A percentile compares a stretch with the other conserved stretches of the same genome.
These are phyloP conservation scores for Onygenales sp. DNA, from an alignment of 2,329 filamentous ascomycete genomes.

Conservation along the genomic window DNA sequence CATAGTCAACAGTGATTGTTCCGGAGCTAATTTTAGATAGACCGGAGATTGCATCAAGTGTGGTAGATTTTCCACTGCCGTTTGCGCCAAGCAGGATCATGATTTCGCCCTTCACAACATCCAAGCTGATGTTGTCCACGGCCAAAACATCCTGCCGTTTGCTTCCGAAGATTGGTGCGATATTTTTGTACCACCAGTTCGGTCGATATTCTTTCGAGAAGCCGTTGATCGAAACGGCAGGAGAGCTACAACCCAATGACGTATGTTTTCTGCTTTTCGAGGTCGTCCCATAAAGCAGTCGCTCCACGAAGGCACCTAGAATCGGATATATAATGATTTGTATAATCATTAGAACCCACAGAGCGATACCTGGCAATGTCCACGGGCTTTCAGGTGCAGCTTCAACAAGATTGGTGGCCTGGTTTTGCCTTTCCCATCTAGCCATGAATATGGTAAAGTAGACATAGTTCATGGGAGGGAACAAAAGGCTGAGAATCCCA, in stretches of 20 bases:
- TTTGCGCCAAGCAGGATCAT: slow-evolving; percentile 81
- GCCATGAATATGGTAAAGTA: slow-evolving; percentile 70
- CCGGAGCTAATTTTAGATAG: slow-evolving; percentile 68
- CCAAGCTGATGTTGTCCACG: slow-evolving; percentile 63
- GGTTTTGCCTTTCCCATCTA: slow-evolving; percentile 58
- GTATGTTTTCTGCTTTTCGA: slow-evolving; percentile 46
- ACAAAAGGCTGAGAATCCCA: slow-evolving; percentile 62
- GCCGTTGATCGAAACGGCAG: slow-evolving; percentile 58
- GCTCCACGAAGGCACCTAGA: slow-evolving; percentile 65
- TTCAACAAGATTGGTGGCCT: slow-evolving; percentile 51
- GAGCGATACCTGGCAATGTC: slow-evolving; percentile 59
- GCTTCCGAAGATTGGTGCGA: slow-evolving; percentile 38
- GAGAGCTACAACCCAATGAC: slow-evolving; percentile 20
- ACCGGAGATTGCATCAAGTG: slow-evolving; percentile 77
- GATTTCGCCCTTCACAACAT: slow-evolving; percentile 69
- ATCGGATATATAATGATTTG: slow-evolving; percentile 73
- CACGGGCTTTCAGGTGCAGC: slow-evolving; percentile 58
- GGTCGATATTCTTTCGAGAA: slow-evolving; percentile 75
- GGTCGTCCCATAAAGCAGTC: slow-evolving; percentile 64
- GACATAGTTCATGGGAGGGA: slow-evolving; percentile 80
- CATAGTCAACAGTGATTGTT: slow-evolving; percentile 67
- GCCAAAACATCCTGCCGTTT: slow-evolving; percentile 62
- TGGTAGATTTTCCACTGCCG: slow-evolving; percentile 83
- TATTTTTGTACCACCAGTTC: slow-evolving; percentile 45
- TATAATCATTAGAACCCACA: slow-evolving; percentile 68